phyloP scores from a whole-genome alignment of 2,329 filamentous ascomycete species.

The Epichloe glyceriae region DNA sequence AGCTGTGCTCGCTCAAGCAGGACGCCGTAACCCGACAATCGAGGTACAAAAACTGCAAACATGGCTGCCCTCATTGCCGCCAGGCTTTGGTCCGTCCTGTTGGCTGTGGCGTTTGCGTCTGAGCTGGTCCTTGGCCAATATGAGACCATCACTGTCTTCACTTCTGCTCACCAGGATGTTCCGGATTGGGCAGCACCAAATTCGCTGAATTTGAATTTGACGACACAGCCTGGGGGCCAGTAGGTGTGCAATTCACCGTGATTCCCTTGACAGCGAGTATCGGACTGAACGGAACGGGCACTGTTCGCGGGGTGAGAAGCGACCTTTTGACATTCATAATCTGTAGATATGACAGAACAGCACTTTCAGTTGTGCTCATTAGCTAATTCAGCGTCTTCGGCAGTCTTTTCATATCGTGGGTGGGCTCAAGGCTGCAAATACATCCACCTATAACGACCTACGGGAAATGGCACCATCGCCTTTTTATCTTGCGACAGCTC shows the following conservation, averaged over 20 bases:
- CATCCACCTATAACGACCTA: conserved; percentile 29
- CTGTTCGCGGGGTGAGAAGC: conserved; percentile 22
- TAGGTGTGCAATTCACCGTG: conserved; percentile 25
- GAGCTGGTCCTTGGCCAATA: conserved; percentile 20
- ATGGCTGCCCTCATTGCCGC: background rate
- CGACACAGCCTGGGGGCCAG: conserved; percentile 14
- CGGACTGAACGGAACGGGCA: conserved; percentile 29
- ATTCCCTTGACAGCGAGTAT: conserved; percentile 30
- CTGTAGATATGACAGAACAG: background rate
- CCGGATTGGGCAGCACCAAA: conserved; percentile 26
- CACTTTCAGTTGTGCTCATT: background rate
- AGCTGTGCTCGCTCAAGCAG: background rate
- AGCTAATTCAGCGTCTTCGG: background rate
- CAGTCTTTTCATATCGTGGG: conserved; percentile 33
- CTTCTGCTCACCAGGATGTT: conserved; percentile 20
- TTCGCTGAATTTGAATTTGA: conserved; percentile 29
- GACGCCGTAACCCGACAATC: background rate
- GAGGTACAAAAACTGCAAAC: background rate
- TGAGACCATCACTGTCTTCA: conserved; percentile 16
- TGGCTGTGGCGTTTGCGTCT: conserved; percentile 14
- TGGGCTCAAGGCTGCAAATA: conserved; percentile 29
- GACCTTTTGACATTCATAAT: conserved; percentile 4
- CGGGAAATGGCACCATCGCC: conserved; percentile 28
- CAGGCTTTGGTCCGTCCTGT: conserved; percentile 4
- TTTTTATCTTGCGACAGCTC: conserved; percentile 44